Evolutionary conservation across 441 rosid species (phyloP), one percentile per base, ranked within the genome.

Genomic region (Viola pubescens): DNA sequence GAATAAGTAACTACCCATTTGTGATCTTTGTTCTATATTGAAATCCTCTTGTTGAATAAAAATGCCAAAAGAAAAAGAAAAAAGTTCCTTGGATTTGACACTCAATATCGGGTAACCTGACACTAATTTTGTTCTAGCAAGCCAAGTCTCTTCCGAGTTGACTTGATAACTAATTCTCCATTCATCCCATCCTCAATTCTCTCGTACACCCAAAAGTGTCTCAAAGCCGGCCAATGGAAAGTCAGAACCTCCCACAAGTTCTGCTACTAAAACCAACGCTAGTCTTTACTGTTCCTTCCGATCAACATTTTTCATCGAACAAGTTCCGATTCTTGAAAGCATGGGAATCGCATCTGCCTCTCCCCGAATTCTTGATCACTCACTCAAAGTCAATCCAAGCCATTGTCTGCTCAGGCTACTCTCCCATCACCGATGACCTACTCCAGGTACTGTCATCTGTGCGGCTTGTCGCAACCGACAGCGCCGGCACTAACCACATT

Each of bases 401-500:
- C 58, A 39, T 78, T 6, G 73, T 83, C 63, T 67, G 67, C 16
- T 55, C 82, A 12, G 80, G 68, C 56, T 60, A 50, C 14, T 52
- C 64, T 46, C 73, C 80, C 9, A 71, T 80, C 60, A 65, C 79
- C 37, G 72, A 64, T 5, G 73, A 62, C 8, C 14, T 64, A 14
- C 56, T 78, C 51, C 61, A 54, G 41, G 67, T 57, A 39, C 60
- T 83, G 9, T 78, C 83, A 2, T 58, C 48, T 16, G 57, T 82
- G 19, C 65, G 73, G 10, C 45, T 80, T 37, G 64, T 82, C n/a
- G 74, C 78, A 70, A 80, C 79, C 48, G 68, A 74, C 60, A 74
- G 80, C 67, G 76, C 75, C n/a, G 85, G 85, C 39, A 71, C 73
- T 58, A 37, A 80, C 73, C 85, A 80, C 56, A 61, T 82, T 52